phyloP scores from a whole-genome alignment of 1,284 basidiomycete species.

The Naganishia sp. region DNA sequence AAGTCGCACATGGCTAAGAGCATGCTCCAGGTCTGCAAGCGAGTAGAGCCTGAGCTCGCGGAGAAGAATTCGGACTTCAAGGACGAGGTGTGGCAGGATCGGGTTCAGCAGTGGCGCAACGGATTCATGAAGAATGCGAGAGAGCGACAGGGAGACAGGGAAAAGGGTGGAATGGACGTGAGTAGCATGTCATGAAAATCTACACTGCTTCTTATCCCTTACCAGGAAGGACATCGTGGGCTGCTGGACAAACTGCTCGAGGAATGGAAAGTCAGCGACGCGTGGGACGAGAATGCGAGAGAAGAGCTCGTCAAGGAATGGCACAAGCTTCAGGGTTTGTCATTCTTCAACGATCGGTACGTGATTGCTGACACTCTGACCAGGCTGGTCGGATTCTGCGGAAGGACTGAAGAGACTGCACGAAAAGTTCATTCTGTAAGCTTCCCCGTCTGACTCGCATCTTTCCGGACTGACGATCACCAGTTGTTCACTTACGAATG shows the following conservation, averaged over 20 bases:
- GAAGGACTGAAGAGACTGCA: slow-evolving; percentile 32
- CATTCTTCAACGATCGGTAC: slow-evolving; percentile 1
- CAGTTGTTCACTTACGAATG: slow-evolving; percentile 41
- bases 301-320: slow-evolving; percentile 29
- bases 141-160: slow-evolving; percentile 14
- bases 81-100: slow-evolving; percentile 30
- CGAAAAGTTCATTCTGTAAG: slow-evolving; percentile 31
- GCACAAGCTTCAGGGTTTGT: slow-evolving; percentile 29
- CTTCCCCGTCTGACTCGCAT: not conserved
- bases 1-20: slow-evolving; percentile 26
- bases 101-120: slow-evolving; percentile 32
- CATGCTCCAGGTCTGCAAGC: slow-evolving; percentile 11
- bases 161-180: slow-evolving; percentile 35
- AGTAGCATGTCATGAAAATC: not conserved
- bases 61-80: not conserved
- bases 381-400: slow-evolving; percentile 39
- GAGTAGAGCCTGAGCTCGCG: slow-evolving; percentile 16
- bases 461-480: not conserved
- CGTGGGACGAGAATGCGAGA: slow-evolving; percentile 25
- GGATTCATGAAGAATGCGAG: slow-evolving; percentile 29
- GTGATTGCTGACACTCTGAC: not conserved
- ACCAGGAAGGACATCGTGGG: slow-evolving; percentile 26
- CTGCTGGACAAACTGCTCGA: slow-evolving; percentile 27
- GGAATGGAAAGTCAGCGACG: slow-evolving; percentile 20
- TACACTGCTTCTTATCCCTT: no score